phyloP scores from a whole-genome alignment of 768 basidiomycete species.

The Suillus fuscotomentosus region DNA sequence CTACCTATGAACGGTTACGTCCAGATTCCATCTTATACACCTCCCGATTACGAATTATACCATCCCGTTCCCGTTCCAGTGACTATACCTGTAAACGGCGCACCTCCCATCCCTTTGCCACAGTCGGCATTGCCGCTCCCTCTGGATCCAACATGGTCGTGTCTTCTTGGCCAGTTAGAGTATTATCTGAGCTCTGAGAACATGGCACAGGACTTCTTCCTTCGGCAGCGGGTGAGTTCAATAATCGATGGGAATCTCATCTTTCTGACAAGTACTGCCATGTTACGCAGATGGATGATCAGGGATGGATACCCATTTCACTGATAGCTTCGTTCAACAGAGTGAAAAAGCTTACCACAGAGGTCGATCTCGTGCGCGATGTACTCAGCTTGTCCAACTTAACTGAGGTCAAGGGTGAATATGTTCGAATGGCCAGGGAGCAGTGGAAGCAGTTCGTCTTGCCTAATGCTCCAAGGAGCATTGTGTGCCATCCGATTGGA shows the following conservation, averaged over 20 bases:
- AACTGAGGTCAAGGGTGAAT: conserved; percentile 67
- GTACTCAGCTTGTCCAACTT: conserved; percentile 63
- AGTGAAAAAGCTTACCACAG: conserved; percentile 62
- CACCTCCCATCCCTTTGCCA: conserved; percentile 43
- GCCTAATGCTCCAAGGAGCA: conserved; percentile 54
- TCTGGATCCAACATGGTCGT: conserved; percentile 64
- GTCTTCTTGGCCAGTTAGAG: conserved; percentile 81
- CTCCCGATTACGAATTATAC: conserved; percentile 30
- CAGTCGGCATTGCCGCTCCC: conserved; percentile 48
- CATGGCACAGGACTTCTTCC: conserved; percentile 81
- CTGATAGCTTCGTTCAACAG: conserved; percentile 89
- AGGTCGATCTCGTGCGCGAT: conserved; percentile 62
- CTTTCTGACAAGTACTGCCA: conserved; percentile 1
- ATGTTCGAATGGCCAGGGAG: conserved; percentile 62
- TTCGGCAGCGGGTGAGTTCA: conserved; percentile 68
- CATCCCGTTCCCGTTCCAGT: conserved; percentile 22
- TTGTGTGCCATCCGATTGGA: conserved; percentile 17
- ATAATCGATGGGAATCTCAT: neutral
- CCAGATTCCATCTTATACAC: conserved; percentile 25
- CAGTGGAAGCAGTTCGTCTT: conserved; percentile 63
- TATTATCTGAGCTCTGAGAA: conserved; percentile 93
- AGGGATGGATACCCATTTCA: conserved; percentile 83
- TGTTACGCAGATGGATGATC: conserved; percentile 74
- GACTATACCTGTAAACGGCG: conserved; percentile 17
- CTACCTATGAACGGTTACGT: conserved; percentile 27